Evolutionary conservation across 1,139 yeast genomes (phyloP).

Genomic region (Meyerozyma elateridarum): DNA sequence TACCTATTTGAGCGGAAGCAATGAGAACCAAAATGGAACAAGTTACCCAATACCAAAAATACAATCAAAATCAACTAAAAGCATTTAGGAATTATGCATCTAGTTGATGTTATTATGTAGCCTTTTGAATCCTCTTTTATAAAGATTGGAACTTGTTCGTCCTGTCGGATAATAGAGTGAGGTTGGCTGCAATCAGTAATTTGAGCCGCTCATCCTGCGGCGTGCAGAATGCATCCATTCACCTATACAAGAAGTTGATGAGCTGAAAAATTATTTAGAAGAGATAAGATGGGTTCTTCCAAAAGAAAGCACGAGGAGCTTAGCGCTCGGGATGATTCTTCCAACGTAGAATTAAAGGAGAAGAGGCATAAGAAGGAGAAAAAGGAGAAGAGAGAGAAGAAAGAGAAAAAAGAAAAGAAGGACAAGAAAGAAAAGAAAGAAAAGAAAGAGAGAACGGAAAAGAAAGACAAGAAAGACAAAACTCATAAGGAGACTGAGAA

Average conservation of each 20-base stretch:
- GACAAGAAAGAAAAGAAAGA: slow-evolving; percentile 44
- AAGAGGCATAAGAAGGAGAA: slow-evolving; percentile 34
- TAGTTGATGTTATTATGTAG: too few species aligned
- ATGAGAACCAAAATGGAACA: too few species aligned
- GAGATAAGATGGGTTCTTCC: slow-evolving; percentile 34
- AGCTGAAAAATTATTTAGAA: slow-evolving; percentile 18
- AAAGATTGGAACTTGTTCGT: too few species aligned
- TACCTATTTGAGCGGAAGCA: slow-evolving; percentile 1
- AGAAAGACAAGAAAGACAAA: slow-evolving; percentile 28
- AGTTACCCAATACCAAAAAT: too few species aligned
- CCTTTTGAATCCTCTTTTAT: too few species aligned
- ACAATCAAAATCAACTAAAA: too few species aligned
- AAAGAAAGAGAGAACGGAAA: slow-evolving; percentile 33
- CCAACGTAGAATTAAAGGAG: slow-evolving; percentile 20
- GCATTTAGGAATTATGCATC: too few species aligned
- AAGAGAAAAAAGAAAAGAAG: slow-evolving; percentile 42
- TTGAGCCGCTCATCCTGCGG: slow-evolving; percentile 1
- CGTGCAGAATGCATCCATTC: too few species aligned
- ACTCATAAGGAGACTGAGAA: slow-evolving; percentile 8
- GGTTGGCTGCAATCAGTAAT: neutral
- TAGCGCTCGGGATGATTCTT: slow-evolving; percentile 20
- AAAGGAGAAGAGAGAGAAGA: slow-evolving; percentile 36
- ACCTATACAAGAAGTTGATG: slow-evolving; percentile 5
- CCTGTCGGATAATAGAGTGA: too few species aligned
- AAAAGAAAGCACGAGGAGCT: slow-evolving; percentile 40